Conservation (phyloP, 306 rosid genomes). For the Crataegus laevigata region DNA sequence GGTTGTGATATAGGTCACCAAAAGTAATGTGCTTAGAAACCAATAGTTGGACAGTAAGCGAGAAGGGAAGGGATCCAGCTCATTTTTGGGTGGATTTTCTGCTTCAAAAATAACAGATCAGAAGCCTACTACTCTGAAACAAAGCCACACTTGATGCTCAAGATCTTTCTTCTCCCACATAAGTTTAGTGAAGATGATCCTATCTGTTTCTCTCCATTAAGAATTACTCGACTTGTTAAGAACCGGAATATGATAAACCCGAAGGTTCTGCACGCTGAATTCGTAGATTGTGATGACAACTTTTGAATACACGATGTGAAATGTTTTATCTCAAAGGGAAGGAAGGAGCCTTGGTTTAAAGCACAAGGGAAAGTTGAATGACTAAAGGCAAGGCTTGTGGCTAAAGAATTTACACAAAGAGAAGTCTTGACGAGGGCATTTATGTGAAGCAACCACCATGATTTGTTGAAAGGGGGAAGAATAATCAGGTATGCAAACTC, state of each 20-base stretch:
- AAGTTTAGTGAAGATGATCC: constrained; percentile 51
- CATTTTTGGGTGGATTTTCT: constrained; percentile 49
- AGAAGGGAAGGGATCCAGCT: constrained; percentile 27
- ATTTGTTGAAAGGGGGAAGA: background rate
- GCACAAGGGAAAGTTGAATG: too few species aligned
- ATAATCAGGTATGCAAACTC: background rate
- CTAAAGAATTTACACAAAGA: too few species aligned
- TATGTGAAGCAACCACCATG: background rate
- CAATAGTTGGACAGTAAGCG: constrained; percentile 23
- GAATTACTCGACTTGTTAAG: constrained; percentile 64
- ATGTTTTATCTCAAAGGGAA: constrained; percentile 29
- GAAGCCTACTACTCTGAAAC: constrained; percentile 31
- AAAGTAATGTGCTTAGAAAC: constrained; percentile 26
- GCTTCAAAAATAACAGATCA: constrained; percentile 31
- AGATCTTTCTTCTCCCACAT: constrained; percentile 52
- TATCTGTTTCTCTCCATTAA: constrained; percentile 69
- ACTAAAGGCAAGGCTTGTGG: too few species aligned
- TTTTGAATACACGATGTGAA: constrained; percentile 34
- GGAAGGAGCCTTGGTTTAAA: constrained; percentile 30
- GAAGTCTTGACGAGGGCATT: background rate
- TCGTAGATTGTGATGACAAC: constrained; percentile 53
- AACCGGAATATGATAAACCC: constrained; percentile 28
- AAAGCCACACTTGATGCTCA: constrained; percentile 46
- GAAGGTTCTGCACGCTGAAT: constrained; percentile 41
- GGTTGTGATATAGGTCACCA: constrained; percentile 65